A percentile compares a stretch with the other conserved stretches of the same genome.
phyloP scores from a whole-genome alignment of 805 yeast species.

The Cyberlindnera subsufficiens region DNA sequence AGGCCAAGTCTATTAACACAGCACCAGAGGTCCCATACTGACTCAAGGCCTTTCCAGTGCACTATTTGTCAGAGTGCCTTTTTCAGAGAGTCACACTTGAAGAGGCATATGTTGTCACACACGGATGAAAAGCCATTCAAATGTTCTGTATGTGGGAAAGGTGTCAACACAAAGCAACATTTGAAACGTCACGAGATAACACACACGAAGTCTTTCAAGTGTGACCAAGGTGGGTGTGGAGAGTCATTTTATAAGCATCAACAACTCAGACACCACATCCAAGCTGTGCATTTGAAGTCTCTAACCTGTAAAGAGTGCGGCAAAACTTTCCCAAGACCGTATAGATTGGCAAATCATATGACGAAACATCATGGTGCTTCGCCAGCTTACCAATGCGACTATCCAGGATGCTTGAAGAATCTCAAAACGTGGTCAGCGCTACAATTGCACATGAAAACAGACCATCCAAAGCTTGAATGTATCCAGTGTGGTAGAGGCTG shows the following conservation, averaged over 20 bases:
- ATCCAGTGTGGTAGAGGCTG: slow-evolving; percentile 61
- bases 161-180: slow-evolving; percentile 77
- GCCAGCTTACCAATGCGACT: slow-evolving; percentile 55
- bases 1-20: slow-evolving; percentile 81
- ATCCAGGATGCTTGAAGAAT: slow-evolving; percentile 50
- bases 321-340: slow-evolving; percentile 57
- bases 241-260: slow-evolving; percentile 72
- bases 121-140: slow-evolving; percentile 58
- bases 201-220: slow-evolving; percentile 62
- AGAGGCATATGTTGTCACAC: slow-evolving; percentile 69
- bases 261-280: slow-evolving; percentile 65
- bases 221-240: slow-evolving; percentile 56
- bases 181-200: slow-evolving; percentile 76
- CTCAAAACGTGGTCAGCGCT: slow-evolving; percentile 72
- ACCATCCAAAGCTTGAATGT: slow-evolving; percentile 69
- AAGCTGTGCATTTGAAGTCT: slow-evolving; percentile 50
- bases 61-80: slow-evolving; percentile 58
- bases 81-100: slow-evolving; percentile 72
- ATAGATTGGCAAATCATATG: slow-evolving; percentile 60
- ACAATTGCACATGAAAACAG: slow-evolving; percentile 62
- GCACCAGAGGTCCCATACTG: slow-evolving; percentile 73
- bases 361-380: slow-evolving; percentile 56
- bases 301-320: slow-evolving; percentile 60
- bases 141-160: slow-evolving; percentile 75
- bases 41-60: slow-evolving; percentile 74